Evolutionary conservation across 1,284 basidiomycete species (phyloP).

Genomic region (Lentinula novae-zelandiae): DNA sequence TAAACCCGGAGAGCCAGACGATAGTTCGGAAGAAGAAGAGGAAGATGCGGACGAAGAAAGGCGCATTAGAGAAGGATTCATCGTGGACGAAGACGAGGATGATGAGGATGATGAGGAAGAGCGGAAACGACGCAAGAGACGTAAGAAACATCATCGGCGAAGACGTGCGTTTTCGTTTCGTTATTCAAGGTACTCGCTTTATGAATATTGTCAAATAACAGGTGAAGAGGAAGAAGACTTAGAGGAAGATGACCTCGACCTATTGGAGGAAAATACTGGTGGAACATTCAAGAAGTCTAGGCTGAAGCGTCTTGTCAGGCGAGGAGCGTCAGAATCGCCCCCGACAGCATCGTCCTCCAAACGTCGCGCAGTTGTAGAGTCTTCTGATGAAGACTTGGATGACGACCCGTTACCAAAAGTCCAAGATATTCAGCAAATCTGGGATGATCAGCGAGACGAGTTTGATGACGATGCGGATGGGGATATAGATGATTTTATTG

Average conservation of each 20-base stretch:
- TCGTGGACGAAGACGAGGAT: constrained; percentile 82
- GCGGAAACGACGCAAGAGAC: constrained; percentile 54
- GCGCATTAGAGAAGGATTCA: constrained; percentile 76
- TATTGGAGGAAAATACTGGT: constrained; percentile 94
- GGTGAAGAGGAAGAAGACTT: constrained; percentile 65
- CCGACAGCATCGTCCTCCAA: constrained; percentile 57
- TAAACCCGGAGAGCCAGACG: constrained; percentile 59
- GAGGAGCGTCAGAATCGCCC: constrained; percentile 68
- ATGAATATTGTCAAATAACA: constrained; percentile 18
- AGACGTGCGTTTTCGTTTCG: constrained; percentile 41
- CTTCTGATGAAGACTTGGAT: constrained; percentile 71
- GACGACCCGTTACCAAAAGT: constrained; percentile 51
- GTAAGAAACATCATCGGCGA: constrained; percentile 65
- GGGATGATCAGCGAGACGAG: constrained; percentile 73
- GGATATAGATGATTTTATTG: constrained; percentile 88
- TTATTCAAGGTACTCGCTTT: not conserved
- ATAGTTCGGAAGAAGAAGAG: constrained; percentile 83
- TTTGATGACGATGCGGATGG: constrained; percentile 73
- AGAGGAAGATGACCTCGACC: constrained; percentile 94
- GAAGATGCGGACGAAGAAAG: constrained; percentile 80
- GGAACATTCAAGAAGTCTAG: constrained; percentile 59
- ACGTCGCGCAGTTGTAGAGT: constrained; percentile 54
- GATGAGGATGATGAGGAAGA: constrained; percentile 62
- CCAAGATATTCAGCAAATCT: constrained; percentile 77
- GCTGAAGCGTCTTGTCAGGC: constrained; percentile 67